Conservation (phyloP, 495 filamentous ascomycete genomes). For the Penicillium mononematosum region DNA sequence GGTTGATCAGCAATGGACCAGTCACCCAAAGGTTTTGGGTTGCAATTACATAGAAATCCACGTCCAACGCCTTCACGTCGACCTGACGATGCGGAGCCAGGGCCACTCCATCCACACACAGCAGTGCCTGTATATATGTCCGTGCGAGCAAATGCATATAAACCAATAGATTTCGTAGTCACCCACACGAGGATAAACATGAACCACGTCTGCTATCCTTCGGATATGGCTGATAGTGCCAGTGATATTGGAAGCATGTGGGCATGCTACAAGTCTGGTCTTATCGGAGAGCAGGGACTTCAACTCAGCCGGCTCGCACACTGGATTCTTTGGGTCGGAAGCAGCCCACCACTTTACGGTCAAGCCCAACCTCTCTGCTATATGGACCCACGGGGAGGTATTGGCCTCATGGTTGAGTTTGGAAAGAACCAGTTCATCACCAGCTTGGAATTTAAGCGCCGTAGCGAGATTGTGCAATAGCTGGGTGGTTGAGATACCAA, state of each 20-base stretch:
- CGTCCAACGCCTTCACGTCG: slow-evolving; percentile 62
- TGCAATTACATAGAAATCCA: slow-evolving; percentile 64
- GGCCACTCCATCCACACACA: slow-evolving; percentile 62
- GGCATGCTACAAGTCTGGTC: slow-evolving; percentile 66
- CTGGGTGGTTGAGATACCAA: slow-evolving; percentile 69
- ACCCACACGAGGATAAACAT: slow-evolving; percentile 42
- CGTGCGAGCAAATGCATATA: slow-evolving; percentile 34
- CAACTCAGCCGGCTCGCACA: slow-evolving; percentile 53
- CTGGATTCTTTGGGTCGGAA: slow-evolving; percentile 46
- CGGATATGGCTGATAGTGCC: slow-evolving; percentile 65
- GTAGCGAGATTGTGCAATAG: slow-evolving; percentile 68
- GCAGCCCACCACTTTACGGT: slow-evolving; percentile 64
- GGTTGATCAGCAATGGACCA: background rate
- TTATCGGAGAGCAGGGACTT: slow-evolving; percentile 52
- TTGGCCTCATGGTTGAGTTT: slow-evolving; percentile 72
- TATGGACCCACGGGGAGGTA: slow-evolving; percentile 62
- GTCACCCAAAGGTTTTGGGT: slow-evolving; percentile 48
- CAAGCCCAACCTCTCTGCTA: slow-evolving; percentile 57
- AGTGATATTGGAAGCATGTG: slow-evolving; percentile 67
- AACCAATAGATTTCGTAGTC: background rate
- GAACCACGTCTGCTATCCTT: slow-evolving; percentile 46
- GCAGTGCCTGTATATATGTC: slow-evolving; percentile 34
- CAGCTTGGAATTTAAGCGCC: slow-evolving; percentile 55
- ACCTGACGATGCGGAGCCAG: slow-evolving; percentile 67
- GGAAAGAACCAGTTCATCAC: slow-evolving; percentile 64